These are phyloP conservation scores for Paramecium bursaria DNA, from an alignment of 73 alveolate genomes.

Conservation along the genomic window DNA sequence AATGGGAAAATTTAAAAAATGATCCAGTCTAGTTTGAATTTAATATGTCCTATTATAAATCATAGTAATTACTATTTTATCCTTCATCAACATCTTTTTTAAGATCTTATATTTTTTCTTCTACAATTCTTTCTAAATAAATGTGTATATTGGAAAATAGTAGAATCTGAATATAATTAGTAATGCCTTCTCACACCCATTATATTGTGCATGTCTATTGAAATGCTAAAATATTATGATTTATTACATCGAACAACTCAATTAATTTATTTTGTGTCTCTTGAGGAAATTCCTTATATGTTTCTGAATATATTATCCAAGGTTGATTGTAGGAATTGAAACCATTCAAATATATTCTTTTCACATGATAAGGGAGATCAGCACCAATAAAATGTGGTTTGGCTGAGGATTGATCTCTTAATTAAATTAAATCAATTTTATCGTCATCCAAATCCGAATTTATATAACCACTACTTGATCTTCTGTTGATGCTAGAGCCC, in stretches of 20 bases:
- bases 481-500: too few relatives aligned
- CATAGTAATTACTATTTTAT: background rate
- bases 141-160: slow-evolving; percentile 16
- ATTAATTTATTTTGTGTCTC: background rate
- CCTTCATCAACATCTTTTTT: background rate
- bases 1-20: slow-evolving; percentile 25
- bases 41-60: too few relatives aligned
- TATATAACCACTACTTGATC: too few relatives aligned
- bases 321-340: slow-evolving; percentile 53
- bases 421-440: too few relatives aligned
- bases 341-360: slow-evolving; percentile 55
- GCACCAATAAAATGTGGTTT: slow-evolving; percentile 2
- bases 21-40: background rate
- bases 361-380: slow-evolving; percentile 63
- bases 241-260: too few relatives aligned
- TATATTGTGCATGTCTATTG: background rate
- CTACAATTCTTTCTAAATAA: background rate
- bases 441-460: too few relatives aligned
- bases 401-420: too few relatives aligned
- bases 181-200: background rate
- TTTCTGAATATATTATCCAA: slow-evolving; percentile 43
- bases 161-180: slow-evolving; percentile 2
- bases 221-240: background rate
- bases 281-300: background rate
- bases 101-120: background rate